A percentile compares a stretch with the other conserved stretches of the same genome.
phyloP scores from a whole-genome alignment of 192 early-diverging fungal species.

The Podila epicladia region DNA sequence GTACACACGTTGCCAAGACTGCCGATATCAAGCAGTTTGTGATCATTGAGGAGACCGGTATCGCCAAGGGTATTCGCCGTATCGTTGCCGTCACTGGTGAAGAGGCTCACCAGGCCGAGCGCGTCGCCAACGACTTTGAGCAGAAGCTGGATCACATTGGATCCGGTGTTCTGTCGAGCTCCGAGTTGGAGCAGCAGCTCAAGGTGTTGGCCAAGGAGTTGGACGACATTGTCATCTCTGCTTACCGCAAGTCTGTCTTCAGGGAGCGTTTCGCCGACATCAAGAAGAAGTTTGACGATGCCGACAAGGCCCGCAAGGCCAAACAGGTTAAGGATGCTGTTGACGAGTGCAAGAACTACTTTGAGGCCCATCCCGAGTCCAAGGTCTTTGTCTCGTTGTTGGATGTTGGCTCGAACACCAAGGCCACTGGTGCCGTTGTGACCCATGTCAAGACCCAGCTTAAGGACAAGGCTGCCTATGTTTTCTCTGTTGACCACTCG shows the following conservation, averaged over 20 bases:
- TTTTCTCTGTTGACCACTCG: slow-evolving; percentile 80
- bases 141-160: slow-evolving; percentile 69
- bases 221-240: slow-evolving; percentile 81
- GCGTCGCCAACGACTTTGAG: slow-evolving; percentile 74
- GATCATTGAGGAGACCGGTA: slow-evolving; percentile 89
- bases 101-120: slow-evolving; percentile 78
- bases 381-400: slow-evolving; percentile 76
- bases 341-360: slow-evolving; percentile 42
- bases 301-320: slow-evolving; percentile 90
- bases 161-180: slow-evolving; percentile 57
- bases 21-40: slow-evolving; percentile 88
- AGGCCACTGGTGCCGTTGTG: slow-evolving; percentile 85
- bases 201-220: slow-evolving; percentile 85
- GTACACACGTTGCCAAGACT: slow-evolving; percentile 94
- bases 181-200: slow-evolving; percentile 77
- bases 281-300: slow-evolving; percentile 88
- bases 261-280: slow-evolving; percentile 75
- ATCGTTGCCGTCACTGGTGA: slow-evolving; percentile 95
- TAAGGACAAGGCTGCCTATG: slow-evolving; percentile 86
- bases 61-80: slow-evolving; percentile 97
- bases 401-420: slow-evolving; percentile 81
- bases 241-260: slow-evolving; percentile 79
- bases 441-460: slow-evolving; percentile 78
- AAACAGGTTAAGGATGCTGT: slow-evolving; percentile 80
- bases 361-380: slow-evolving; percentile 35